Conservation (phyloP, 1,139 yeast genomes). For the Candida tropicalis region DNA sequence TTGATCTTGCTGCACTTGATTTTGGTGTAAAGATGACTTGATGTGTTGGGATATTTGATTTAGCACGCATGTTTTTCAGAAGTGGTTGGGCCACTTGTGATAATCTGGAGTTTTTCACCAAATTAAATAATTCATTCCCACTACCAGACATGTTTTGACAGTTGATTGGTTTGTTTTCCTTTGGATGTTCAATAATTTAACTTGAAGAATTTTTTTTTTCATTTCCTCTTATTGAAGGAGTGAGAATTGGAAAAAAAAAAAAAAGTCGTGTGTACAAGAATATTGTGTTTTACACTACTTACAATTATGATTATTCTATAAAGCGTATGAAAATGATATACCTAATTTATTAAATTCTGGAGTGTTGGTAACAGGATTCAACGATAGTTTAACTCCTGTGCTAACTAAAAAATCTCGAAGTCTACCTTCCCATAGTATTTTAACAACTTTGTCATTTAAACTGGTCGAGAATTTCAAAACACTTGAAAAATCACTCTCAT, state of each 20-base stretch:
- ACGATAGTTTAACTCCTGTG: constrained; percentile 62
- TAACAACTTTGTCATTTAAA: constrained; percentile 60
- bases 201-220: neutral
- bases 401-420: constrained; percentile 78
- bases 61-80: constrained; percentile 35
- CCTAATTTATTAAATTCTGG: constrained; percentile 46
- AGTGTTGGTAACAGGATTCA: constrained; percentile 30
- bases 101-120: constrained; percentile 46
- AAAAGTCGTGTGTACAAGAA: constrained; percentile 4
- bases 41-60: constrained; percentile 41
- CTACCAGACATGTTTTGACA: constrained; percentile 4
- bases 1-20: constrained; percentile 44
- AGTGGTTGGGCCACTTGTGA: constrained; percentile 52
- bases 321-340: constrained; percentile 43
- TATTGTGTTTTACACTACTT: neutral
- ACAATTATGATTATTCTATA: constrained; percentile 6
- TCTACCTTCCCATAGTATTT: constrained; percentile 86
- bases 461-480: constrained; percentile 79
- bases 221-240: neutral
- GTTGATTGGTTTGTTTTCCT: neutral
- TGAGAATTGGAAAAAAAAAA: neutral
- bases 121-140: constrained; percentile 26
- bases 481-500: constrained; percentile 60
- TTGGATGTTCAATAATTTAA: neutral
- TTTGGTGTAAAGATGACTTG: constrained; percentile 49